Evolutionary conservation across 2,329 filamentous ascomycete species (phyloP).

Genomic region (Aspergillus brunneoviolaceus): DNA sequence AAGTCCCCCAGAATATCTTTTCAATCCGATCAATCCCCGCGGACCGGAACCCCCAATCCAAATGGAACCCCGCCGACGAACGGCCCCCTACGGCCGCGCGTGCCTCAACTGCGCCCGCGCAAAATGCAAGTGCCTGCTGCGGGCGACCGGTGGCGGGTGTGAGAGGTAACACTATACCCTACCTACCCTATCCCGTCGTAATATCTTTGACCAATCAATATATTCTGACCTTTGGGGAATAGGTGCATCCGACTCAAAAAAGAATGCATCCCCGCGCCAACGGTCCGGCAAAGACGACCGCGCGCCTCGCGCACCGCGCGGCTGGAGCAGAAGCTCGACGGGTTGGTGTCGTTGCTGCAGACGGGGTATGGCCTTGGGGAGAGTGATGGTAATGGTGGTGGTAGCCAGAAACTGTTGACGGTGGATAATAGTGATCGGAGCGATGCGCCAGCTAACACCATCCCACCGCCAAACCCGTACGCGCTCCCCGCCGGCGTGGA

Average conservation of each 20-base stretch:
- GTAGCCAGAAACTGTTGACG: neutral
- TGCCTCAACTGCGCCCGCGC: conserved; percentile 46
- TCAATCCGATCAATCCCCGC: neutral
- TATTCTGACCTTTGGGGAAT: neutral
- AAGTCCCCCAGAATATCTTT: no score
- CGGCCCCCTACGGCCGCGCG: conserved; percentile 39
- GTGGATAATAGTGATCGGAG: no score
- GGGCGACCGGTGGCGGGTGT: conserved; percentile 25
- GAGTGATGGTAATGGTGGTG: no score
- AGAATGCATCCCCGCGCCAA: conserved; percentile 41
- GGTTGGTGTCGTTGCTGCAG: conserved; percentile 31
- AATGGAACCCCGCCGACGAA: neutral
- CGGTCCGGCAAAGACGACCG: conserved; percentile 32
- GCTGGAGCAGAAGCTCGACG: conserved; percentile 32
- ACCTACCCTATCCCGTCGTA: no score
- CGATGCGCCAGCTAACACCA: no score
- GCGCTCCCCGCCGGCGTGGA: neutral
- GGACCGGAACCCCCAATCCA: neutral
- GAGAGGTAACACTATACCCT: conserved; percentile 21
- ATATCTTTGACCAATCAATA: no score
- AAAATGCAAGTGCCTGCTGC: conserved; percentile 49
- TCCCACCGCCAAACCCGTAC: conserved; percentile 10
- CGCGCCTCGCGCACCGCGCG: conserved; percentile 22
- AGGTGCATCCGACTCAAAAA: conserved; percentile 47
- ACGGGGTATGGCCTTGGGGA: conserved; percentile 8